Evolutionary conservation across 192 early-diverging fungal species (phyloP).

Genomic region (Entomortierella chlamydospora): DNA sequence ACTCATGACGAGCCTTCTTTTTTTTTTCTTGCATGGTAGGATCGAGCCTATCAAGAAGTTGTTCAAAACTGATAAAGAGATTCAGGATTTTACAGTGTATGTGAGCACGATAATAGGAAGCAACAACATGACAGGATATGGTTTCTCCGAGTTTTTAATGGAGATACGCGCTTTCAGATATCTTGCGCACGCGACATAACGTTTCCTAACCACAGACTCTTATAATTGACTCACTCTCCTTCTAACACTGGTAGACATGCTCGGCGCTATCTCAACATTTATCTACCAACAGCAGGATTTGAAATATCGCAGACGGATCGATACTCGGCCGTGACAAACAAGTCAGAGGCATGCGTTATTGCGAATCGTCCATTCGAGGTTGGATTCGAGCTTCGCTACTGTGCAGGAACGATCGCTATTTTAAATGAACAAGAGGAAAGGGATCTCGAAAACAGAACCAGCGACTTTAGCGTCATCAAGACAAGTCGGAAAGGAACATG

Average conservation of each 20-base stretch:
- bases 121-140: too few species aligned
- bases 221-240: neutral
- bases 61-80: conserved; percentile 43
- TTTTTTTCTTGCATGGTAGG: conserved; percentile 14
- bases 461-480: conserved; percentile 65
- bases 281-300: conserved; percentile 65
- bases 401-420: conserved; percentile 63
- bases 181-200: neutral
- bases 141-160: too few species aligned
- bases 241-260: conserved; percentile 27
- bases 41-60: conserved; percentile 50
- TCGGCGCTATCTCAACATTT: conserved; percentile 56
- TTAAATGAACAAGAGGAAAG: conserved; percentile 62
- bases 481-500: conserved; percentile 58
- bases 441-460: conserved; percentile 58
- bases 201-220: neutral
- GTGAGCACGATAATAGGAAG: conserved; percentile 7
- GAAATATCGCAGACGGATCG: conserved; percentile 65
- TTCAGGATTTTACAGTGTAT: conserved; percentile 59
- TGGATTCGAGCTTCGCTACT: conserved; percentile 63
- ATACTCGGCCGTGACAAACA: conserved; percentile 56
- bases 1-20: neutral
- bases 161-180: too few species aligned
- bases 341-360: conserved; percentile 67
- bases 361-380: conserved; percentile 59